Conservation (phyloP, 768 basidiomycete species). For the Saitozyma podzolica region DNA sequence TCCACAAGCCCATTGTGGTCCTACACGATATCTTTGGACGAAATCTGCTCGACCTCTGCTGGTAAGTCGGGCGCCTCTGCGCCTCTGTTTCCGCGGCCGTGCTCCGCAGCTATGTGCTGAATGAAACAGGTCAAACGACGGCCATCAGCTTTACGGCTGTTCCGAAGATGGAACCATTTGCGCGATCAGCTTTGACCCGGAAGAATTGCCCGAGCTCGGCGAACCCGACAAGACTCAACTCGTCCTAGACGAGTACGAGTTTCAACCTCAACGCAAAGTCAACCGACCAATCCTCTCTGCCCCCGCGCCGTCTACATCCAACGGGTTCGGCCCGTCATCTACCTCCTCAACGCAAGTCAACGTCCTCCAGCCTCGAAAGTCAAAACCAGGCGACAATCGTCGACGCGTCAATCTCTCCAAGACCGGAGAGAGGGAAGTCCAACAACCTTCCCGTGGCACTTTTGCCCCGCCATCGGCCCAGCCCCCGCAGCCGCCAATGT, state of each 20-base stretch:
- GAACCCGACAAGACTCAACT: slow-evolving; percentile 56
- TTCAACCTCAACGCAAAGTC: slow-evolving; percentile 21
- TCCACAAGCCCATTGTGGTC: slow-evolving; percentile 84
- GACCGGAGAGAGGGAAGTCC: slow-evolving; percentile 1
- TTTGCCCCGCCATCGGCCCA: slow-evolving; percentile 11
- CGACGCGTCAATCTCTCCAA: slow-evolving; percentile 23
- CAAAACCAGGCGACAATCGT: slow-evolving; percentile 23
- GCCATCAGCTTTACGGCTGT: slow-evolving; percentile 85
- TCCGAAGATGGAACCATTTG: slow-evolving; percentile 95
- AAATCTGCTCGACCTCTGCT: slow-evolving; percentile 92
- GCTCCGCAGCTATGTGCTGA: background rate
- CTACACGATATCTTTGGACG: slow-evolving; percentile 91
- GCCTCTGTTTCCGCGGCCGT: background rate
- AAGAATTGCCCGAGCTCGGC: slow-evolving; percentile 48
- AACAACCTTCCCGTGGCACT: slow-evolving; percentile 5
- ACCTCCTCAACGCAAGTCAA: slow-evolving; percentile 33
- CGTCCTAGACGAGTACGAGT: slow-evolving; percentile 37
- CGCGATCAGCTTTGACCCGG: slow-evolving; percentile 73
- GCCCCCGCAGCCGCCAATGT: slow-evolving; percentile 3
- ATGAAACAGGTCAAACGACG: slow-evolving; percentile 78
- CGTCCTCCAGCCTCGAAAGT: slow-evolving; percentile 38
- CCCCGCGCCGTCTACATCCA: slow-evolving; percentile 6
- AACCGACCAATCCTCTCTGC: slow-evolving; percentile 8
- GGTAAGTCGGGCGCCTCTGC: slow-evolving; percentile 59
- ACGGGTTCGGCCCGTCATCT: slow-evolving; percentile 29